Conservation (phyloP, 257 asterid species). For the Jacaranda copaia region DNA sequence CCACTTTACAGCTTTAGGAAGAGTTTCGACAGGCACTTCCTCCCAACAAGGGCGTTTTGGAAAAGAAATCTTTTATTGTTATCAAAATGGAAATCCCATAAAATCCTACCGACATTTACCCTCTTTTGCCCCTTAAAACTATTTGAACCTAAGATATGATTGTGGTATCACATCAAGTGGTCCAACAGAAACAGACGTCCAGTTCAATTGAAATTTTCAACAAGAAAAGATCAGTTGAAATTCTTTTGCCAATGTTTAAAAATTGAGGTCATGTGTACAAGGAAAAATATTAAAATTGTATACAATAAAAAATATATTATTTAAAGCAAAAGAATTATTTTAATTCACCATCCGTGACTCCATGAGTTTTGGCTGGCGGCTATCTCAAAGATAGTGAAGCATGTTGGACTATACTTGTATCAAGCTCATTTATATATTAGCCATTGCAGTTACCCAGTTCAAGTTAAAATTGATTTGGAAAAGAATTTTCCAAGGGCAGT, state of each 20-base stretch:
- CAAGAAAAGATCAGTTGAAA: too few species aligned
- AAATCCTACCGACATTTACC: slow-evolving; percentile 27
- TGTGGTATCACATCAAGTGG: neutral
- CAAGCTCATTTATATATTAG: too few species aligned
- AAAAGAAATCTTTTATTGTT: neutral
- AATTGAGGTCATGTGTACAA: too few species aligned
- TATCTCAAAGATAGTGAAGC: neutral
- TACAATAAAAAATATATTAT: too few species aligned
- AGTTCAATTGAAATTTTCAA: neutral
- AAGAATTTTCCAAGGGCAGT: too few species aligned
- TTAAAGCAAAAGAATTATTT: too few species aligned
- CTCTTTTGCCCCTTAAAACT: too few species aligned
- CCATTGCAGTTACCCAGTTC: too few species aligned
- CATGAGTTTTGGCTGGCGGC: neutral
- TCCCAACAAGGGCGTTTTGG: too few species aligned
- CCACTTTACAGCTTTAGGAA: neutral
- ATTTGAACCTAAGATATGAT: too few species aligned
- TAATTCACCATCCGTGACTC: neutral
- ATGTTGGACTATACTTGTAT: neutral
- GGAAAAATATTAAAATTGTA: too few species aligned
- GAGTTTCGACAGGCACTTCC: slow-evolving; percentile 25
- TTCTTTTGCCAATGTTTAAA: neutral
- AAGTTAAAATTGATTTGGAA: too few species aligned
- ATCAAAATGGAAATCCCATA: neutral
- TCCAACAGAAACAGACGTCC: neutral